Evolutionary conservation across 1,284 basidiomycete species (phyloP).

Genomic region (Rhodotorula sp.): DNA sequence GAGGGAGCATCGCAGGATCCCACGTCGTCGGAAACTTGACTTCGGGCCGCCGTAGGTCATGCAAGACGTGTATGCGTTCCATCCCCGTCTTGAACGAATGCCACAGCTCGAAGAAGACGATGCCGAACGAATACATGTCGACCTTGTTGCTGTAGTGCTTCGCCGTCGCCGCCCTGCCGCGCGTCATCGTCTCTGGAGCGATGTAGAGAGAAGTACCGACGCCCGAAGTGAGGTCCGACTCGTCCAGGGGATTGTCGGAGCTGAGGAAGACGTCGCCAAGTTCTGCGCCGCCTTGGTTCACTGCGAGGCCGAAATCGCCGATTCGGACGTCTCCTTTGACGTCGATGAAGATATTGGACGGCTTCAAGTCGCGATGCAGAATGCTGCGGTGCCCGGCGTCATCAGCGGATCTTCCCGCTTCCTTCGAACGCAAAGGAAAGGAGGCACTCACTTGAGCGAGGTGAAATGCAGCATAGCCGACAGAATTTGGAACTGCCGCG

Average conservation of each 20-base stretch:
- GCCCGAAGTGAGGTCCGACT: conserved; percentile 44
- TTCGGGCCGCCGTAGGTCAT: conserved; percentile 39
- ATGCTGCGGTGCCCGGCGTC: conserved; percentile 37
- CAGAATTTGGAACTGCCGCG: conserved; percentile 39
- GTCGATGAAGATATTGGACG: conserved; percentile 45
- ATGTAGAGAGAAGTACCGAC: conserved; percentile 45
- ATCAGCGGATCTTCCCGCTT: conserved; percentile 5
- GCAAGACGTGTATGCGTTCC: conserved; percentile 44
- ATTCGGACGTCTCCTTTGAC: conserved; percentile 43
- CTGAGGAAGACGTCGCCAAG: conserved; percentile 29
- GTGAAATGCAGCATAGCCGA: conserved; percentile 45
- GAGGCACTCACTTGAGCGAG: conserved; percentile 36
- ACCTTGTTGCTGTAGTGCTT: conserved; percentile 41
- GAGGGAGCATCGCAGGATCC: conserved; percentile 32
- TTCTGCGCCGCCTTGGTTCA: conserved; percentile 39
- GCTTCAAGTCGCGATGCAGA: conserved; percentile 45
- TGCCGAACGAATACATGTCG: conserved; percentile 41
- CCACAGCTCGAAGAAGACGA: conserved; percentile 41
- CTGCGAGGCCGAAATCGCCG: conserved; percentile 45
- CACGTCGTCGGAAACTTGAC: conserved; percentile 42
- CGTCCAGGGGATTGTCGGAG: conserved; percentile 34
- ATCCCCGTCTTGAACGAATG: conserved; percentile 44
- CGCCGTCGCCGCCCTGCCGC: conserved; percentile 18
- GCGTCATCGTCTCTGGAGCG: conserved; percentile 41
- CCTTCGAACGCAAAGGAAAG: conserved; percentile 28